Evolutionary conservation across 108 stramenopile genomes (phyloP), one percentile per base, ranked within the genome.

Genomic region (Pseudonitzschia multiseries): DNA sequence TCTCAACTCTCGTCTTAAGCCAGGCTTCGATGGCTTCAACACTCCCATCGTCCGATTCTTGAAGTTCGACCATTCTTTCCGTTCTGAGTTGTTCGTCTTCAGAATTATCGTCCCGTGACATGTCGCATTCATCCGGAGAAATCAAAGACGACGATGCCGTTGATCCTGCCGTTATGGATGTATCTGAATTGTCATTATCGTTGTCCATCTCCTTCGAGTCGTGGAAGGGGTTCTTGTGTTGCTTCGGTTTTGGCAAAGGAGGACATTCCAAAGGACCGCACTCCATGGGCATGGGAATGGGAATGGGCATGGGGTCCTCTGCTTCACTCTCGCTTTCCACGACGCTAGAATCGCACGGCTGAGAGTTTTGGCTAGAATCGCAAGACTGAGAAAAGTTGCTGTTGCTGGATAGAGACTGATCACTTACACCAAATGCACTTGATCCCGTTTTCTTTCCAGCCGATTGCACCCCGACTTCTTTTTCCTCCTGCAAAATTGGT

Each of bases 11-110:
- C 24, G 22, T 26, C 54, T 1, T 2, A 22, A 20, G 26, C 20
- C 21, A 1, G 9, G 17, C 57, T 59, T 63, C 28, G 33, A 41
- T 63, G 62, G 62, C 40, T 63, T 63, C 62, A 3, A 63, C n/a
- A 32, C 40, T 41, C 2, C 62, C 62, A 63, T 33, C 40, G 31
- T 41, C 40, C 8, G 32, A 28, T 36, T 21, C 32, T 1, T 28
- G 10, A 20, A 41, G n/a, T 14, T 63, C 62, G 17, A 63, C 40
- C n/a, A 3, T 40, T 63, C 62, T 63, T 28, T 41, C 15, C 62
- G 12, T 6, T 2, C 22, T 41, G 2, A 3, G 4, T 3, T 18
- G 46, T 63, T 41, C 29, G 9, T 9, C 2, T 3, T 13, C 46
- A 10, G 9, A 48, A 48, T 48, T 10, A 48, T 18, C 46, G 12